Evolutionary conservation across 2,329 filamentous ascomycete genomes (phyloP).

Genomic region (Colletotrichum destructivum): DNA sequence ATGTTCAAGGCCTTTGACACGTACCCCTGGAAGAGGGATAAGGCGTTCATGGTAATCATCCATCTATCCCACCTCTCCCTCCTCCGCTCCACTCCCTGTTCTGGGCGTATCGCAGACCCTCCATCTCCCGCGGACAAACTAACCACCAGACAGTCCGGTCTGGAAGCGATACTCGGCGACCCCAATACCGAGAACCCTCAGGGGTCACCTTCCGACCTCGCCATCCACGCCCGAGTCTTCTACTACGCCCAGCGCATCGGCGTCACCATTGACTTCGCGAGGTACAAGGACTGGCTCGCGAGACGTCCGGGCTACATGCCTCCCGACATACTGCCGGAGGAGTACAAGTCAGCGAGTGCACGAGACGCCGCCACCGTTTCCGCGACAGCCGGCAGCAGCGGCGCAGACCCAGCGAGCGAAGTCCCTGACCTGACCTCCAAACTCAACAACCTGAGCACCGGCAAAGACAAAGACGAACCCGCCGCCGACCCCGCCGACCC

Average conservation of each 20-base stretch:
- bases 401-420: constrained; percentile 28
- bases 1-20: constrained; percentile 74
- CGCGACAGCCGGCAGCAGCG: constrained; percentile 23
- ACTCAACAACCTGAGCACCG: constrained; percentile 27
- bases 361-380: constrained; percentile 10
- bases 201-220: constrained; percentile 71
- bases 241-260: constrained; percentile 71
- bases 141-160: constrained; percentile 63
- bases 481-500: constrained; percentile 8
- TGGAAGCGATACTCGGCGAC: constrained; percentile 75
- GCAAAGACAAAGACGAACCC: neutral
- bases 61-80: no score
- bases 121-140: neutral
- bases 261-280: constrained; percentile 73
- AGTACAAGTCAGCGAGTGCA: constrained; percentile 45
- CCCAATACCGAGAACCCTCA: constrained; percentile 58
- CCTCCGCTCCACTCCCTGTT: no score
- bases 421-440: constrained; percentile 34
- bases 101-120: no score
- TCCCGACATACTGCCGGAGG: constrained; percentile 55
- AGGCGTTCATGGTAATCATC: constrained; percentile 74
- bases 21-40: constrained; percentile 79
- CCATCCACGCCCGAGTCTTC: constrained; percentile 76
- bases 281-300: constrained; percentile 77
- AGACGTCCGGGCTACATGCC: constrained; percentile 51